Evolutionary conservation across 495 filamentous ascomycete genomes (phyloP).

Genomic region (Oidiodendron maius): DNA sequence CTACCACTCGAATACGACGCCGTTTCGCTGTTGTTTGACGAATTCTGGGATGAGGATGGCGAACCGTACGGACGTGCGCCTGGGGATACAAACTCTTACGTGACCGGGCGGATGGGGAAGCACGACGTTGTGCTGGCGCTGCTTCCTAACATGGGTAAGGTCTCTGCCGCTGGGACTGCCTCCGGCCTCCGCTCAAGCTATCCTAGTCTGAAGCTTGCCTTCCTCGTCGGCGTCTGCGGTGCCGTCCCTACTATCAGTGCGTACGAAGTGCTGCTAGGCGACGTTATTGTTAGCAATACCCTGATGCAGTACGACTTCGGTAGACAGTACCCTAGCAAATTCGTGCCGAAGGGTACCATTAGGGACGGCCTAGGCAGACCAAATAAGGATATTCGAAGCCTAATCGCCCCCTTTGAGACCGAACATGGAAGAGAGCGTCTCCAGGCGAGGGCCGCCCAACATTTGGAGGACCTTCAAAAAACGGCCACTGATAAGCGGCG

Average conservation of each 20-base stretch:
- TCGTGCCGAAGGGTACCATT: constrained; percentile 22
- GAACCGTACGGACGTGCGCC: constrained; percentile 19
- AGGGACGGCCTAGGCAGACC: constrained; percentile 27
- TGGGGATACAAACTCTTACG: constrained; percentile 29
- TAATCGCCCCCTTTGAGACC: constrained; percentile 22
- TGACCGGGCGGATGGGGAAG: constrained; percentile 22
- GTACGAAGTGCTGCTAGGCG: constrained; percentile 33
- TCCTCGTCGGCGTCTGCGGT: constrained; percentile 41
- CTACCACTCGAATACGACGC: constrained; percentile 27
- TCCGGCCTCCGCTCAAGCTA: constrained; percentile 28
- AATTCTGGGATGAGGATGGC: constrained; percentile 21
- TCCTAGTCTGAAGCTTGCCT: constrained; percentile 27
- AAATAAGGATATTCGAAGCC: constrained; percentile 23
- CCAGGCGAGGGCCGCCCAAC: constrained; percentile 8
- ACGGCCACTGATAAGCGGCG: constrained; percentile 3
- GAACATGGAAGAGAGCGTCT: constrained; percentile 11
- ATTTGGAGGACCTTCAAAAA: constrained; percentile 15
- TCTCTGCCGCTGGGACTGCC: constrained; percentile 26
- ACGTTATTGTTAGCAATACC: constrained; percentile 37
- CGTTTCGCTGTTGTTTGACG: constrained; percentile 26
- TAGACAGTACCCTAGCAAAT: constrained; percentile 25
- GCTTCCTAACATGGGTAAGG: constrained; percentile 29
- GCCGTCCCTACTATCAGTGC: constrained; percentile 24
- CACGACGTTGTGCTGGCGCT: constrained; percentile 33
- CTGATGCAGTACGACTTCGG: constrained; percentile 36